Percentiles rank a stretch among this genome's conserved stretches.
phyloP scores from a whole-genome alignment of 2,329 filamentous ascomycete genomes.

The Parastagonospora nodorum region DNA sequence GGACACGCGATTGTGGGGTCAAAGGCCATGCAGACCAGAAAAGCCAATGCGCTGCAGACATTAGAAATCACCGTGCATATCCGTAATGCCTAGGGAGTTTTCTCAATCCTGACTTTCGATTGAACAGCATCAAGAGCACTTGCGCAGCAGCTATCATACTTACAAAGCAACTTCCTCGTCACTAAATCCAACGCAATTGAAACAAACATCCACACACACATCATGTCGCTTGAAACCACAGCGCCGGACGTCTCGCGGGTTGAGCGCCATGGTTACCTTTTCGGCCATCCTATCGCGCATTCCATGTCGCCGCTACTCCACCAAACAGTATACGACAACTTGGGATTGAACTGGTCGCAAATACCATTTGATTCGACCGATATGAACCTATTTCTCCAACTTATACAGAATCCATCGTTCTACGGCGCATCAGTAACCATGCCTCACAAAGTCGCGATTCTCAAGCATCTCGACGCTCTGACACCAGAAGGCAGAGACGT shows the following conservation, averaged over 20 bases:
- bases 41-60: not conserved
- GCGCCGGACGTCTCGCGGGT: slow-evolving; percentile 21
- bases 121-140: too few relatives aligned
- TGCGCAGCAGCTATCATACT: too few relatives aligned
- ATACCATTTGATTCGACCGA: slow-evolving; percentile 54
- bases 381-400: slow-evolving; percentile 50
- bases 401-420: slow-evolving; percentile 63
- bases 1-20: not conserved
- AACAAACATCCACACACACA: not conserved
- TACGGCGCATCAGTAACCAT: slow-evolving; percentile 78
- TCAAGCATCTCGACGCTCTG: slow-evolving; percentile 73
- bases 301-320: slow-evolving; percentile 62
- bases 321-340: slow-evolving; percentile 57
- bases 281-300: slow-evolving; percentile 62
- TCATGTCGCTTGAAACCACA: slow-evolving; percentile 19
- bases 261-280: slow-evolving; percentile 59
- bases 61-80: not conserved
- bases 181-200: not conserved
- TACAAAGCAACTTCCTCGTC: too few relatives aligned
- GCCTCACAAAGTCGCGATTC: slow-evolving; percentile 81
- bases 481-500: slow-evolving; percentile 74
- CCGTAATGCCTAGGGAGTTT: not conserved
- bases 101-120: not conserved
- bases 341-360: slow-evolving; percentile 59
- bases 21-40: not conserved